Evolutionary conservation across 805 yeast genomes (phyloP).

Genomic region (Candida silvicultrix): DNA sequence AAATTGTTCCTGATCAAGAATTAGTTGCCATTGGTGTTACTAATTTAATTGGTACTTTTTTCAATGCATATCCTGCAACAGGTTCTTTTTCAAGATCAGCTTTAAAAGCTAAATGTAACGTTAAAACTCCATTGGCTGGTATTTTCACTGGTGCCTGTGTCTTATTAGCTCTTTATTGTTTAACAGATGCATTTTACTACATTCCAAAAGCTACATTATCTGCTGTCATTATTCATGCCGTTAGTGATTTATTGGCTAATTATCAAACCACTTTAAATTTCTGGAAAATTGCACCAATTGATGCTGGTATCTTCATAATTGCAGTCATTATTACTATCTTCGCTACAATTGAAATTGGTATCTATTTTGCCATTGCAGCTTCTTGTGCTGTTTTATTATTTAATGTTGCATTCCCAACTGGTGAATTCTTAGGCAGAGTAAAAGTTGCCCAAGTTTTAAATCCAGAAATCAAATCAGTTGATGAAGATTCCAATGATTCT

Average conservation of each 20-base stretch:
- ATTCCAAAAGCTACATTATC: slow-evolving; percentile 85
- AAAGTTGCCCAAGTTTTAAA: slow-evolving; percentile 65
- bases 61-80: slow-evolving; percentile 91
- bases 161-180: slow-evolving; percentile 74
- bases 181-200: slow-evolving; percentile 78
- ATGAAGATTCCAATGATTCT: slow-evolving; percentile 6
- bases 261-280: slow-evolving; percentile 60
- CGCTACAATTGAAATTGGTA: slow-evolving; percentile 73
- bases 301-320: slow-evolving; percentile 17
- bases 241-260: slow-evolving; percentile 72
- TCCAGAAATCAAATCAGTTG: slow-evolving; percentile 38
- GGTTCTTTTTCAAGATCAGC: slow-evolving; percentile 96
- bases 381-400: slow-evolving; percentile 69
- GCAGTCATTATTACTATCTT: slow-evolving; percentile 21
- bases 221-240: slow-evolving; percentile 92
- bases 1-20: slow-evolving; percentile 89
- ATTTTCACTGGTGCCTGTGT: slow-evolving; percentile 87
- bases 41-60: slow-evolving; percentile 85
- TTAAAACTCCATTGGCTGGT: slow-evolving; percentile 90
- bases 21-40: slow-evolving; percentile 90
- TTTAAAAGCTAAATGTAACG: slow-evolving; percentile 91
- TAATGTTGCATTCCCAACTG: slow-evolving; percentile 74
- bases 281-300: slow-evolving; percentile 62
- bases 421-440: slow-evolving; percentile 76
- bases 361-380: slow-evolving; percentile 85